phyloP scores from a whole-genome alignment of 2,329 filamentous ascomycete genomes.

The Apiospora malaysiana region DNA sequence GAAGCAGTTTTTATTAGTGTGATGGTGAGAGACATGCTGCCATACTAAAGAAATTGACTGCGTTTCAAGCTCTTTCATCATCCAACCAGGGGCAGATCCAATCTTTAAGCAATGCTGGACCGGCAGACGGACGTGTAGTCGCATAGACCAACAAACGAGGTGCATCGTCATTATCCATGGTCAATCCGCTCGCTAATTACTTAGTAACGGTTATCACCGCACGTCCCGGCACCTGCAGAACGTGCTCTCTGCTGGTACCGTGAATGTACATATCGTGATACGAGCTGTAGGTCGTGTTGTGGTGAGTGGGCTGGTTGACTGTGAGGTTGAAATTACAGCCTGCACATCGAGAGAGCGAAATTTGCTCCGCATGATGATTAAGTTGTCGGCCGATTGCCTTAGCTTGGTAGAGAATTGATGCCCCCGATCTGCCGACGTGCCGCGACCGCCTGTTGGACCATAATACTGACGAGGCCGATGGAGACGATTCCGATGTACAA shows the following conservation, averaged over 20 bases:
- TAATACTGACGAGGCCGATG: neutral
- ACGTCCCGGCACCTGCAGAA: neutral
- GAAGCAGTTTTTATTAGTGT: neutral
- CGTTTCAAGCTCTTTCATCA: conserved; percentile 13
- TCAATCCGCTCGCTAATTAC: neutral
- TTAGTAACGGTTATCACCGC: conserved; percentile 1
- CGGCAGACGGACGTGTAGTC: neutral
- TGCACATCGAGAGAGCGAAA: neutral
- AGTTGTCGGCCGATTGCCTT: neutral
- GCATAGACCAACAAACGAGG: conserved; percentile 9
- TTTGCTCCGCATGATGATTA: neutral
- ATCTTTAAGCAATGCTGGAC: conserved; percentile 1
- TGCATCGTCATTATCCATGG: neutral
- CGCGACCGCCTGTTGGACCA: conserved; percentile 10
- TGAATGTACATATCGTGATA: neutral
- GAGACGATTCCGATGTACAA: neutral
- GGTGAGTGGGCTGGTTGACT: neutral
- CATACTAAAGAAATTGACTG: conserved; percentile 7
- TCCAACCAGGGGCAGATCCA: neutral
- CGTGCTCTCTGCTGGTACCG: neutral
- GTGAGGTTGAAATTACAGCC: neutral
- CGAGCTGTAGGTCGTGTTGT: neutral
- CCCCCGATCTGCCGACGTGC: neutral
- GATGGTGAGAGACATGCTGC: neutral
- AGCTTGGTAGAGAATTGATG: neutral